Percentiles rank a stretch among this genome's conserved stretches.
These are phyloP conservation scores for Naganishia randhawae DNA, from an alignment of 768 basidiomycete species.

Conservation along the genomic window DNA sequence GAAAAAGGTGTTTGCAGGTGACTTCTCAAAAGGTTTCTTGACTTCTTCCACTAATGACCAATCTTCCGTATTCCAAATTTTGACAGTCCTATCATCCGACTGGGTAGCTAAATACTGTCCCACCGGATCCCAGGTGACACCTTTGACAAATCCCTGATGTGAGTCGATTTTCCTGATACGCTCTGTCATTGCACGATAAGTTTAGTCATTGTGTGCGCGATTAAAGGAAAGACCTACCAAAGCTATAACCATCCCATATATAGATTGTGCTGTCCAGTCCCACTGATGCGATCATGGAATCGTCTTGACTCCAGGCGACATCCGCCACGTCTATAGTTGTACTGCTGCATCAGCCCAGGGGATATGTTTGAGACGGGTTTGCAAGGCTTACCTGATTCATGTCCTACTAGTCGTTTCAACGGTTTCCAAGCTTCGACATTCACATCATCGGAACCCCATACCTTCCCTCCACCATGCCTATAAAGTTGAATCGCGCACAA, in stretches of 20 bases:
- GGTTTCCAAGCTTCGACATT: conserved; percentile 98
- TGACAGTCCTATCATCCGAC: conserved; percentile 92
- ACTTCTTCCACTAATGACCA: conserved; percentile 84
- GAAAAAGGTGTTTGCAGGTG: conserved; percentile 92
- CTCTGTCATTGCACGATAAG: conserved; percentile 55
- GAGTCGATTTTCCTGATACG: conserved; percentile 75
- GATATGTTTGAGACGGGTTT: not conserved
- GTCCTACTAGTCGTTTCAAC: conserved; percentile 81
- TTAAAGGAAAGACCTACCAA: conserved; percentile 58
- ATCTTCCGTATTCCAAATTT: conserved; percentile 91
- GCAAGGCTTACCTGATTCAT: conserved; percentile 73
- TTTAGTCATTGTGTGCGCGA: not conserved
- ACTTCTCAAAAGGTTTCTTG: conserved; percentile 84
- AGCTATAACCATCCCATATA: conserved; percentile 88
- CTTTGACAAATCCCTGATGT: conserved; percentile 96
- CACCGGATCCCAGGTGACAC: conserved; percentile 97
- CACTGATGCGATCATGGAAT: conserved; percentile 86
- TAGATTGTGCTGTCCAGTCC: conserved; percentile 86
- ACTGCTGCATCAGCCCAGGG: not conserved
- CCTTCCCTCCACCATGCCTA: conserved; percentile 74
- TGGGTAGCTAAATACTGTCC: conserved; percentile 93
- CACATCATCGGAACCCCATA: conserved; percentile 91
- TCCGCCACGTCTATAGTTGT: conserved; percentile 75
- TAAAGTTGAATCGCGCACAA: not conserved
- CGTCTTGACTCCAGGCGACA: conserved; percentile 89